These are phyloP conservation scores for Discostella pseudostelligera DNA, from an alignment of 108 stramenopile genomes.

Conservation along the genomic window DNA sequence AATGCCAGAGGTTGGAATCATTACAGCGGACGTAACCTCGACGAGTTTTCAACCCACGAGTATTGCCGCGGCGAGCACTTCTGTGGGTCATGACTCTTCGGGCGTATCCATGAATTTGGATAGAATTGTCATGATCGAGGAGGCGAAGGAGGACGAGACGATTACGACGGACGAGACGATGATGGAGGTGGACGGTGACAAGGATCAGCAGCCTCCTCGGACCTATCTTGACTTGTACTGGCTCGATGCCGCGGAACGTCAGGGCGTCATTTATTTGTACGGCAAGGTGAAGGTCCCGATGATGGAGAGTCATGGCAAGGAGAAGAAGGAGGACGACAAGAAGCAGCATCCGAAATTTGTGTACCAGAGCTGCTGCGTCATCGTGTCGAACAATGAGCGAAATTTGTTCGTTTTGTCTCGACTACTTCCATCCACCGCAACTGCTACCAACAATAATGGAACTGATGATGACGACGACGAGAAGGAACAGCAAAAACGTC, in stretches of 20 bases:
- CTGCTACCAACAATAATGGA: slow-evolving; percentile 8
- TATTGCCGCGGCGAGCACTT: slow-evolving; percentile 50
- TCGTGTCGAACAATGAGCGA: slow-evolving; percentile 78
- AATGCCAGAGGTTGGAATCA: slow-evolving; percentile 10
- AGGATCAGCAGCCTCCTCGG: slow-evolving; percentile 15
- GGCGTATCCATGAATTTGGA: slow-evolving; percentile 24
- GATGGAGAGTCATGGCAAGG: background rate
- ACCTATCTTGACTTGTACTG: slow-evolving; percentile 89
- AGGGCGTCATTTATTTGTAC: slow-evolving; percentile 91
- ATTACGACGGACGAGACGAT: background rate
- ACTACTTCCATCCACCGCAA: slow-evolving; percentile 2
- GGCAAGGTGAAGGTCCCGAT: slow-evolving; percentile 80
- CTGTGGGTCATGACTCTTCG: background rate
- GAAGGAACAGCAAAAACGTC: slow-evolving; percentile 31
- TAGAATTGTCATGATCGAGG: slow-evolving; percentile 15
- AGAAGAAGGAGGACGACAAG: slow-evolving; percentile 13
- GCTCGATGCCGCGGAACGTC: slow-evolving; percentile 91
- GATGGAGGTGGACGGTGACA: slow-evolving; percentile 9
- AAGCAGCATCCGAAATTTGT: slow-evolving; percentile 38
- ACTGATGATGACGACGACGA: slow-evolving; percentile 7
- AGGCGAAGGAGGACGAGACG: background rate
- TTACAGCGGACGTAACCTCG: slow-evolving; percentile 49
- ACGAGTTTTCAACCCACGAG: slow-evolving; percentile 55
- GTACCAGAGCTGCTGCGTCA: slow-evolving; percentile 85
- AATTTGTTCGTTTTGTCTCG: slow-evolving; percentile 94